Evolutionary conservation across 1,284 basidiomycete genomes (phyloP).

Genomic region (Lentinula novae-zelandiae): DNA sequence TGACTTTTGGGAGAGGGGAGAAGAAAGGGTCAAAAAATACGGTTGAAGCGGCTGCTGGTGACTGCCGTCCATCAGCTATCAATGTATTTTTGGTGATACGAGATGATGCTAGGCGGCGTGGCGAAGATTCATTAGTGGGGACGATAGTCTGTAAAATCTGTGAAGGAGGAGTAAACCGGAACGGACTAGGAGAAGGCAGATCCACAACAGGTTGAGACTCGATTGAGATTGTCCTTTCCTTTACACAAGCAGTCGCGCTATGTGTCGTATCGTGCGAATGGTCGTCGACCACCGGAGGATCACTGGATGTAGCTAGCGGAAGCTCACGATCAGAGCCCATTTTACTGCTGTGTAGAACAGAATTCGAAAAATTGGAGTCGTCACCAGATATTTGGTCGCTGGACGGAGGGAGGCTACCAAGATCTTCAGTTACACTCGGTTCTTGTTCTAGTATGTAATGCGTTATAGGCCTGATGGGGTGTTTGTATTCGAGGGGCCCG

Average conservation of each 20-base stretch:
- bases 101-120: background rate
- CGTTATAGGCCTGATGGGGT: background rate
- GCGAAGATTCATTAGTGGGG: background rate
- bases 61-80: background rate
- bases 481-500: background rate
- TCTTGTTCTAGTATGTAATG: background rate
- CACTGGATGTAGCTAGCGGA: conserved; percentile 9
- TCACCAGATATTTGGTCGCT: conserved; percentile 6
- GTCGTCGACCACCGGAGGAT: background rate
- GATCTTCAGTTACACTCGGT: background rate
- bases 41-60: background rate
- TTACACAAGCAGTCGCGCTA: background rate
- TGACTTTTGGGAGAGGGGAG: background rate
- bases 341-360: background rate
- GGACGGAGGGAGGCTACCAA: conserved; percentile 6
- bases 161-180: background rate
- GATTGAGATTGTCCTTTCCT: background rate
- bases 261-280: background rate
- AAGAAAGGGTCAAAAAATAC: background rate
- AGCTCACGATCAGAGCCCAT: background rate
- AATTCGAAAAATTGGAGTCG: background rate
- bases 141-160: background rate
- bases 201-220: too few relatives aligned
- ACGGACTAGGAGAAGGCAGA: background rate
- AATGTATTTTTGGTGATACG: background rate